Evolutionary conservation across 495 filamentous ascomycete species (phyloP).

Genomic region (Pseudevernia furfuracea): DNA sequence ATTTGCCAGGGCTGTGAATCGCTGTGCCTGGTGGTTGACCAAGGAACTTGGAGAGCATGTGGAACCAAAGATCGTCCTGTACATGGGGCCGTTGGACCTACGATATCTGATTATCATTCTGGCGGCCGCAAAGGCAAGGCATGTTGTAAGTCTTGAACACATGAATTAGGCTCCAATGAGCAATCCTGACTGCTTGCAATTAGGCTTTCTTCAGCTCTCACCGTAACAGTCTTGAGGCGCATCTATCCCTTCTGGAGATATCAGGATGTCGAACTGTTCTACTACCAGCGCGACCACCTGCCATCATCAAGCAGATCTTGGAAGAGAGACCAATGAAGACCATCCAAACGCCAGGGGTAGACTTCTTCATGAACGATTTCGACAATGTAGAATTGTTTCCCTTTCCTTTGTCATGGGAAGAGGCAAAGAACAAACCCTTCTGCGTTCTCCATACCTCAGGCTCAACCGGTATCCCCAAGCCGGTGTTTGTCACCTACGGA

Average conservation of each 20-base stretch:
- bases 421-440: constrained; percentile 28
- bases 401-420: constrained; percentile 31
- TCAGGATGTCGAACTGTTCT: constrained; percentile 31
- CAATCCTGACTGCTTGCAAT: constrained; percentile 8
- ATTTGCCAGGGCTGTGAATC: constrained; percentile 37
- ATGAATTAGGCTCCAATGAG: not conserved
- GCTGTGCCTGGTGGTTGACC: constrained; percentile 35
- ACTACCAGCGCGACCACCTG: not conserved
- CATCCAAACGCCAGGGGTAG: constrained; percentile 19
- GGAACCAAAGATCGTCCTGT: constrained; percentile 32
- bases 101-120: constrained; percentile 35
- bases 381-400: constrained; percentile 22
- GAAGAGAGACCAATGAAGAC: constrained; percentile 20
- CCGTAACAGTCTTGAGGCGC: constrained; percentile 35
- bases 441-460: constrained; percentile 39
- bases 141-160: constrained; percentile 23
- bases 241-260: constrained; percentile 33
- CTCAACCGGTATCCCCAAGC: constrained; percentile 41
- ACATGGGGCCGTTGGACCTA: constrained; percentile 35
- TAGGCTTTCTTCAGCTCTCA: constrained; percentile 34
- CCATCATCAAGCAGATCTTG: constrained; percentile 9
- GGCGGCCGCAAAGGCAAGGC: constrained; percentile 33
- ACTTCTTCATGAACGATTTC: constrained; percentile 23
- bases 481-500: constrained; percentile 33
- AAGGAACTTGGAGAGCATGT: constrained; percentile 28